Percentiles rank a stretch among this genome's conserved stretches.
These are phyloP conservation scores for Stephanodiscus minutulus DNA, from an alignment of 108 stramenopile genomes.

Conservation along the genomic window DNA sequence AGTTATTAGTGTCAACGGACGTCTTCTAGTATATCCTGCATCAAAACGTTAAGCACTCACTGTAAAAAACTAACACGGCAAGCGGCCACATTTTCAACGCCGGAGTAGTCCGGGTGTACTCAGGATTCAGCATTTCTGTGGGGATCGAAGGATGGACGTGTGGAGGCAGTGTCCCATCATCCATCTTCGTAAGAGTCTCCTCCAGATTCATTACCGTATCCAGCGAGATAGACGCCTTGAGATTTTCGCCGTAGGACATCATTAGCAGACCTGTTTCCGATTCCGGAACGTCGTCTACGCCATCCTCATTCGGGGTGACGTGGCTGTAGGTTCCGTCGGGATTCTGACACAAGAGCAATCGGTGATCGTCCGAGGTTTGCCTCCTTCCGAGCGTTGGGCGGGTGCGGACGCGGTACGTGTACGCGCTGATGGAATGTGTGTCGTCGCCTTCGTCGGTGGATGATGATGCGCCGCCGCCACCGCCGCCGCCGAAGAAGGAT, in stretches of 20 bases:
- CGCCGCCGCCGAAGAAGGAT: background rate
- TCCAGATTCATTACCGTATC: slow-evolving; percentile 17
- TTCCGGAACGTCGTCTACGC: background rate
- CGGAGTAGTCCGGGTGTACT: slow-evolving; percentile 34
- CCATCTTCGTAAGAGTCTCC: slow-evolving; percentile 19
- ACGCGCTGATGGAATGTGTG: slow-evolving; percentile 19
- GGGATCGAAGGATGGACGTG: slow-evolving; percentile 39
- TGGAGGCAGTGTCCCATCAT: slow-evolving; percentile 16
- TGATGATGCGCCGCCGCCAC: background rate
- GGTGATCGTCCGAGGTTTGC: slow-evolving; percentile 26
- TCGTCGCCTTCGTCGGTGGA: slow-evolving; percentile 7
- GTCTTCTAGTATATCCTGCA: background rate
- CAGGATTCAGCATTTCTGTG: slow-evolving; percentile 31
- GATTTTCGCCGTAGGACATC: background rate
- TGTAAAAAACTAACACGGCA: slow-evolving; percentile 80
- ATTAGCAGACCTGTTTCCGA: background rate
- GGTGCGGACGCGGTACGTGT: slow-evolving; percentile 43
- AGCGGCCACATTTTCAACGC: slow-evolving; percentile 56
- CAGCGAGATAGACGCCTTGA: slow-evolving; percentile 16
- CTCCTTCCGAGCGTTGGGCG: too few relatives aligned
- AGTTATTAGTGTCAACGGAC: background rate
- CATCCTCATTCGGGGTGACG: background rate
- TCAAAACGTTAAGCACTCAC: slow-evolving; percentile 34
- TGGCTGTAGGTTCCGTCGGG: slow-evolving; percentile 48
- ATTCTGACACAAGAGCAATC: slow-evolving; percentile 41